Evolutionary conservation across 805 yeast genomes (phyloP), one percentile per base, ranked within the genome.

Genomic region (Candida nonsorbophila): DNA sequence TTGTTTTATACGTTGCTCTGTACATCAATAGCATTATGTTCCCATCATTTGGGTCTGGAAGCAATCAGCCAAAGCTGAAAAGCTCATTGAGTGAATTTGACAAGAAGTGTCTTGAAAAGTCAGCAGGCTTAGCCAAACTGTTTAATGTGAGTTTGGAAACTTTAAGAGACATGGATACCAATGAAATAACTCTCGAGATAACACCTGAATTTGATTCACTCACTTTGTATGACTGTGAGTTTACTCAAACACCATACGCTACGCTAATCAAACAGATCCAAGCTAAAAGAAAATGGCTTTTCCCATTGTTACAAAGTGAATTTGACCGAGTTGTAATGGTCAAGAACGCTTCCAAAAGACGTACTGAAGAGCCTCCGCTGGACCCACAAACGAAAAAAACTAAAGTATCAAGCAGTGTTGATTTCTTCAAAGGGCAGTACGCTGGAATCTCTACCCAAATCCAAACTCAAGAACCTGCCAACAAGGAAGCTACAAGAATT

Each of bases 71-170:
- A 32, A 47, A 44, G 25, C 29, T 41, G 17, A 55, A 49, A 20
- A 35, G 48, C 11, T 42, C 45, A 12, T 40, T 60, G 29, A 44
- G 36, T 20, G 51, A 44, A 1, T 41, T 33, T 32, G 71, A 63
- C 28, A 56, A 43, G 32, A 17, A 29, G 3, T 45, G 59, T 17
- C 38, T 68, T 2, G 62, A 56, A 16, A 52, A 50, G 24, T 48
- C 73, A 3, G 56, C 71, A 2, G 46, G 42, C 4, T 44, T 72
- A 2, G 40, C 69, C 5, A 53, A 57, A 22, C 58, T 50, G 3
- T 58, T 69, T 28, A 66, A 61, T 15, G 40, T 77, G 18, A 45
- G 39, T 14, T 43, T 77, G 20, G 69, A 63, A 26, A 40, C 48
- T 11, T 52, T 50, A 20, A 45, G 58, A 17, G 67, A 64, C 34